Evolutionary conservation across 331 rosid species (phyloP).

Genomic region (Pyrus hybrid): DNA sequence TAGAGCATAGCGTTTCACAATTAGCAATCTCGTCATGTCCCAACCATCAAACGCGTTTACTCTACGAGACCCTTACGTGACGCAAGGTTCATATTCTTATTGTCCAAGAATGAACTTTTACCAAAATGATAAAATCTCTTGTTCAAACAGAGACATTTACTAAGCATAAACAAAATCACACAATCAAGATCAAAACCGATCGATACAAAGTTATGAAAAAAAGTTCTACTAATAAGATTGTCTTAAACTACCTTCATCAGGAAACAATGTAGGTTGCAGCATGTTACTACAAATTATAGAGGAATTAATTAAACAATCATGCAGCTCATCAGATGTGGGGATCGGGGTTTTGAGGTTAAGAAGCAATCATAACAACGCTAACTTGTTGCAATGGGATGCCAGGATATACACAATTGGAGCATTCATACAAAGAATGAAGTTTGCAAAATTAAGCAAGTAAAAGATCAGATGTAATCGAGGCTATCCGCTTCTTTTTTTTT

Average conservation of each 20-base stretch:
- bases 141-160: no score
- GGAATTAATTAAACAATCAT: background rate
- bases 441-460: background rate
- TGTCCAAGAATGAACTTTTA: background rate
- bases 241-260: no score
- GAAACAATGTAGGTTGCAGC: no score
- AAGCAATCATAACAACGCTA: background rate
- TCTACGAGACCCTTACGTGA: no score
- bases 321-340: background rate
- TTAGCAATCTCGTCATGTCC: accelerated
- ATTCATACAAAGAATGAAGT: background rate
- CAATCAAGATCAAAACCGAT: no score
- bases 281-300: no score
- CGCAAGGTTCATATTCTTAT: no score
- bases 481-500: background rate
- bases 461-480: background rate
- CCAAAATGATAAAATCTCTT: background rate
- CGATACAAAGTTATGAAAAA: no score
- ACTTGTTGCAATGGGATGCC: background rate
- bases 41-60: no score
- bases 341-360: background rate
- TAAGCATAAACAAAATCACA: no score
- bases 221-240: no score
- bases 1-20: no score
- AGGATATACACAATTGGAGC: slow-evolving; percentile 4